Percentiles rank a stretch among this genome's conserved stretches.
Evolutionary conservation across 768 basidiomycete species (phyloP).

Genomic region (Termitomyces sp.): DNA sequence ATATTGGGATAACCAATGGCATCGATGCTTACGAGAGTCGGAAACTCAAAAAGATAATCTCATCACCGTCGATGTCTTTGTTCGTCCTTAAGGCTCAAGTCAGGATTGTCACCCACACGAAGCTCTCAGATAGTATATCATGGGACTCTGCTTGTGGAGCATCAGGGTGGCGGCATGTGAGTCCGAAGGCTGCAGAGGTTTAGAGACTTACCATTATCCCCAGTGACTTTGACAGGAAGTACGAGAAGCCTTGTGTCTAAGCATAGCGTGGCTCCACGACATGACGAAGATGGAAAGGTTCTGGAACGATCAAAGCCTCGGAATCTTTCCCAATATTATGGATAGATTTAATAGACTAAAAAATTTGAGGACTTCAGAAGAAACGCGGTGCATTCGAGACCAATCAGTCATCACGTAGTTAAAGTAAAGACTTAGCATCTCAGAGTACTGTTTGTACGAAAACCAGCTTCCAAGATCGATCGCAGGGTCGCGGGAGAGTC

Average conservation of each 20-base stretch:
- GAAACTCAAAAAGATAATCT: background rate
- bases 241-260: background rate
- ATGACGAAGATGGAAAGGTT: background rate
- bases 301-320: background rate
- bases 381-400: background rate
- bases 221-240: background rate
- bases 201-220: no score
- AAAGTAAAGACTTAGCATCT: background rate
- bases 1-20: background rate
- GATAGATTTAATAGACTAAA: background rate
- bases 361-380: background rate
- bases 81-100: background rate
- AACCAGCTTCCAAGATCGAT: background rate
- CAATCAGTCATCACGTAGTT: background rate
- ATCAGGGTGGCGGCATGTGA: background rate
- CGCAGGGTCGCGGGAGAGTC: background rate
- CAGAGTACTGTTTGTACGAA: background rate
- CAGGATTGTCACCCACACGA: no score
- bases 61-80: background rate
- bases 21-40: background rate
- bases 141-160: background rate
- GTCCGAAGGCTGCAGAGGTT: background rate
- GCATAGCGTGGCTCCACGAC: background rate
- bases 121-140: background rate
- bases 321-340: background rate